Evolutionary conservation across 1,139 yeast species (phyloP).

Genomic region (Debaryomyces subglobosus): DNA sequence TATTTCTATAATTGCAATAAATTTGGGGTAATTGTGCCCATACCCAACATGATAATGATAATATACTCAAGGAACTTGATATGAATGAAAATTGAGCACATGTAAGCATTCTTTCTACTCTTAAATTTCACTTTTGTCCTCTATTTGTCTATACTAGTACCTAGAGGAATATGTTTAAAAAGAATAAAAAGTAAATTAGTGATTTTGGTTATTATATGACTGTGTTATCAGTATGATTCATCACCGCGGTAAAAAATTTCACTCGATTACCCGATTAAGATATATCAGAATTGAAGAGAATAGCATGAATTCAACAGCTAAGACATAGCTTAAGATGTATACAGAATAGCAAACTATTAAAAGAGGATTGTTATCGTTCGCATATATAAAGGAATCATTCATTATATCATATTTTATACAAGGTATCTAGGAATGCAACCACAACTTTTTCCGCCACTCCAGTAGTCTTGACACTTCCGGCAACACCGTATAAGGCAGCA

Average conservation of each 20-base stretch:
- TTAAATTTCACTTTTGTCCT: not conserved
- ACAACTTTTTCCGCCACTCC: constrained; percentile 85
- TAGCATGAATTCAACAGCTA: too few relatives aligned
- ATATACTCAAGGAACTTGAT: constrained; percentile 36
- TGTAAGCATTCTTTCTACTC: constrained; percentile 14
- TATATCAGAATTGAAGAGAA: not conserved
- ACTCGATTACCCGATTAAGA: constrained; percentile 12
- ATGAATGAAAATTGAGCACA: constrained; percentile 20
- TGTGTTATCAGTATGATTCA: constrained; percentile 8
- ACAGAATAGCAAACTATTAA: not conserved
- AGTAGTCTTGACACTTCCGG: constrained; percentile 82
- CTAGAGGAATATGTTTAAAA: not conserved
- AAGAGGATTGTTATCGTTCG: not conserved
- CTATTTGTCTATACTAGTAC: not conserved
- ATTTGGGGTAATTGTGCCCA: constrained; percentile 92
- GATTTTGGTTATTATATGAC: not conserved
- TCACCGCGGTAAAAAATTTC: constrained; percentile 14
- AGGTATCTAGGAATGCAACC: constrained; percentile 76
- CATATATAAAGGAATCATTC: not conserved
- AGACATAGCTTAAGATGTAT: not conserved
- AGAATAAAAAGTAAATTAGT: not conserved
- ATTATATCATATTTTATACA: constrained; percentile 53
- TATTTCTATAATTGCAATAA: constrained; percentile 67
- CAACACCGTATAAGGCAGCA: constrained; percentile 92
- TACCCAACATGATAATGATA: constrained; percentile 61